Evolutionary conservation across 805 yeast genomes (phyloP), one percentile per base, ranked within the genome.

Genomic region (Nakazawaea ernobii): DNA sequence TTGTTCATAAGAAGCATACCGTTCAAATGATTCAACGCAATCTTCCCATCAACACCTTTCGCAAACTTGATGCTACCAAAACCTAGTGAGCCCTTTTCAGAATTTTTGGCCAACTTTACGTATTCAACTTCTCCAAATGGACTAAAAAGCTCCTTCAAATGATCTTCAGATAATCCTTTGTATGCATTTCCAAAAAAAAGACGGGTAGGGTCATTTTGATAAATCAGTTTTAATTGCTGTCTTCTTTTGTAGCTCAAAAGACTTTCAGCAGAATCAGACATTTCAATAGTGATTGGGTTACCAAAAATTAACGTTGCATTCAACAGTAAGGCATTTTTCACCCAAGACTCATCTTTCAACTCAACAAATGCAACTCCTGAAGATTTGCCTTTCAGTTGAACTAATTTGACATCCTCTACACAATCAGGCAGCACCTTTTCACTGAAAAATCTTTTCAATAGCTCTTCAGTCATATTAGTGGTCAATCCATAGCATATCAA

Each of bases 291-390:
- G 5, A 36, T 36, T 3, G 39, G 39, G 8, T 15, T 36, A 17
- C 39, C 39, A 36, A 36, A 36, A 20, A 36, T 36, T 20, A 36
- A 17, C 20, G 39, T 36, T 17, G 39, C 39, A 36, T 36, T 36
- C 28, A 36, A 36, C n/a, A 36, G 20, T 8, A 36, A 10, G 1
- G 39, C 39, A 8, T 17, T 24, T 14, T 20, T n/a, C 4, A 36
- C 39, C 10, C 7, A 10, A 4, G 28, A 17, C 39, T 36, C 20
- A 27, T 36, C 28, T 17, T 24, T 36, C 13, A 36, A 36, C 28
- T 36, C 28, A 36, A 36, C 39, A 36, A 36, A 36, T 15, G 26
- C 39, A 36, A 36, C 28, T 10, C 39, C 39, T 17, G 39, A 8
- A 20, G 26, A 20, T 17, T 36, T 36, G 13, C 28, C 39, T 30